Evolutionary conservation across 495 filamentous ascomycete genomes (phyloP), one percentile per base, ranked within the genome.

Genomic region (Platismatia glauca): DNA sequence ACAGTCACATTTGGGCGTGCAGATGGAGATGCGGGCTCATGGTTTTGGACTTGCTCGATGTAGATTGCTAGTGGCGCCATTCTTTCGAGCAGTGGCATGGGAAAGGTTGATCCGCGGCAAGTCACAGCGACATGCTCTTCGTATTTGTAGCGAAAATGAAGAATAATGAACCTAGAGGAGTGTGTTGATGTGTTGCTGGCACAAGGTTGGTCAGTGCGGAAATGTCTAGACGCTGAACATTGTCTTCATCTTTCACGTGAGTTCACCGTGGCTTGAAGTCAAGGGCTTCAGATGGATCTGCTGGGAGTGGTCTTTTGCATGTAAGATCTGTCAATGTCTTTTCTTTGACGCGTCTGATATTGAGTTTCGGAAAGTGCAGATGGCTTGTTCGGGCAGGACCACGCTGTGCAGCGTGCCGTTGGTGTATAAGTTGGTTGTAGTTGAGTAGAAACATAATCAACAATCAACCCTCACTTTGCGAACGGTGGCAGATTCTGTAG

Each of bases 1-100:
- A 38, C 5, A 2, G 18, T 7, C 3, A 52, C 39, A 3, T 5
- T n/a, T 16, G 44, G 18, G 8, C 11, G 3, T 1, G 4, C 11
- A n/a, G 4, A 27, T 29, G 46, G 20, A 6, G 11, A 20, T 1
- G 12, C 5, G 18, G 44, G 22, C 3, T 37, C 8, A 7, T 39
- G 31, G 20, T 2, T 13, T 8, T 35, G 29, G 12, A 37, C 44
- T 61, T 39, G 59, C 43, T 37, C 41, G 18, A 61, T 61, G 59
- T 61, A 61, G 39, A 37, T n/a, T 53, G 59, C 44, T 8, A 61
- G 35, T 18, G 31, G 24, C 18, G 41, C 8, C 59, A 39, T 61
- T 11, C 1, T 31, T 24, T 22, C 20, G 20, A 11, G 5, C 4
- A 48, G 20, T n/a, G 24, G n/a, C 9, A 12, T 24, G n/a, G n/a